Conservation (phyloP, 495 filamentous ascomycete species). For the Penicillium antarcticum region DNA sequence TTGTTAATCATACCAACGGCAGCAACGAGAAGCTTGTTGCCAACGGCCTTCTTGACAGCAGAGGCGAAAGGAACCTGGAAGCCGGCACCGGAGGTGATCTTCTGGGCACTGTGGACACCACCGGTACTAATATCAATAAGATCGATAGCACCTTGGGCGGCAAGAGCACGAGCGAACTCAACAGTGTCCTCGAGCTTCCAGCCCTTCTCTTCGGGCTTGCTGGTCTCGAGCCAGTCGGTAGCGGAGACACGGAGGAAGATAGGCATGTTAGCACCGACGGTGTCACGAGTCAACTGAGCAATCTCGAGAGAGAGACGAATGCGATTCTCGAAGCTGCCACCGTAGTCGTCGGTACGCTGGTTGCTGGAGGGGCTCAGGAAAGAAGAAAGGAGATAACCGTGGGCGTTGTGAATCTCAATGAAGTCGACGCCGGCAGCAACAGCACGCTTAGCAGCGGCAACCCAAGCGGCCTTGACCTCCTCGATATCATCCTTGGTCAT, state of each 20-base stretch:
- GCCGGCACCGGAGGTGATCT: slow-evolving; percentile 51
- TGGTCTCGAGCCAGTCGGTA: slow-evolving; percentile 60
- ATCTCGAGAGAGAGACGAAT: slow-evolving; percentile 58
- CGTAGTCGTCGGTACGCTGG: slow-evolving; percentile 61
- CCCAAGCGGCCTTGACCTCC: slow-evolving; percentile 55
- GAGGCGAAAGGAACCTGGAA: slow-evolving; percentile 68
- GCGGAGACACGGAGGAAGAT: slow-evolving; percentile 62
- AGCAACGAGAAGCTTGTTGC: slow-evolving; percentile 56
- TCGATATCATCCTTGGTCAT: slow-evolving; percentile 58
- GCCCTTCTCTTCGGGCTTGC: slow-evolving; percentile 40
- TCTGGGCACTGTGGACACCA: slow-evolving; percentile 57
- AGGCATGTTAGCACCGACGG: slow-evolving; percentile 57
- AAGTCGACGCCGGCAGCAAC: slow-evolving; percentile 58
- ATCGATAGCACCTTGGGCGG: slow-evolving; percentile 55
- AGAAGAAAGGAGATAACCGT: slow-evolving; percentile 63
- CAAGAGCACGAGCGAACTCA: slow-evolving; percentile 52
- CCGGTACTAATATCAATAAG: slow-evolving; percentile 64
- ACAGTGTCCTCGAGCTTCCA: slow-evolving; percentile 59
- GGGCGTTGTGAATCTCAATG: slow-evolving; percentile 57
- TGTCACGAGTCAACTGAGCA: slow-evolving; percentile 51
- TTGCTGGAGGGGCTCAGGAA: slow-evolving; percentile 66
- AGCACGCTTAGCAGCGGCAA: slow-evolving; percentile 51
- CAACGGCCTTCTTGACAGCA: slow-evolving; percentile 60
- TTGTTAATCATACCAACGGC: slow-evolving; percentile 64
- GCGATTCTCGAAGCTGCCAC: slow-evolving; percentile 63